Evolutionary conservation across 1,284 basidiomycete species (phyloP), one percentile per base, ranked within the genome.

Genomic region (Fistulina hepatica): DNA sequence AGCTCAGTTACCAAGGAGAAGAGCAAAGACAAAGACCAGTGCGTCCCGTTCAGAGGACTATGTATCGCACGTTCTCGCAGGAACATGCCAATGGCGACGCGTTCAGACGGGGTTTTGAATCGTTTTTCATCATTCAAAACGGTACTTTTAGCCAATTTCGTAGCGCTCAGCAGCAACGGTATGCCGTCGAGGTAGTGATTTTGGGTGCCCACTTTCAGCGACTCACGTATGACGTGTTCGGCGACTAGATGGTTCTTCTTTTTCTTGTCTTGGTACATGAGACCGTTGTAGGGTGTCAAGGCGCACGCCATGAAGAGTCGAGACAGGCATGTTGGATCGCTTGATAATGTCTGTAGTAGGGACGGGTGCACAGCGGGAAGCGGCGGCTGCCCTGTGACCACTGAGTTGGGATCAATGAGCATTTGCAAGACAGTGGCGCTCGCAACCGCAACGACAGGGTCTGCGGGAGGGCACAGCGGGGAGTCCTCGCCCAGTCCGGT

Each of bases 201-300:
- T 45, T 88, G 84, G 17, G 72, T 70, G 7, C 89, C 89, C 19
- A 91, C 67, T 62, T 90, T 94, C 43, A 94, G 58, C 6, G 81
- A 82, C 39, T 93, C 85, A 27, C 81, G 69, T 27, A 94, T 71
- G 22, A 81, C 75, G n/a, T 72, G 71, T 36, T 83, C 76, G 2
- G 78, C 67, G 0, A 76, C 73, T 3, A 69, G 64, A 2, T 71
- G 60, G 0, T 54, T 50, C 51, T 76, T 85, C 11, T 65, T 63
- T 52, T 86, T 90, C 50, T 67, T 69, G 40, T 82, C 76, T 17
- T 51, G 53, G 50, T 82, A 84, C 2, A 63, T 73, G 20, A 80
- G 56, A 4, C 61, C 63, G 13, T 64, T 54, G 46, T 75, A 86
- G 1, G 86, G 82, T 5, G 72, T 73, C 17, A 88, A 60, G 10